Conservation (phyloP, 2,329 filamentous ascomycete genomes). For the Sarocladiaceae sp. region DNA sequence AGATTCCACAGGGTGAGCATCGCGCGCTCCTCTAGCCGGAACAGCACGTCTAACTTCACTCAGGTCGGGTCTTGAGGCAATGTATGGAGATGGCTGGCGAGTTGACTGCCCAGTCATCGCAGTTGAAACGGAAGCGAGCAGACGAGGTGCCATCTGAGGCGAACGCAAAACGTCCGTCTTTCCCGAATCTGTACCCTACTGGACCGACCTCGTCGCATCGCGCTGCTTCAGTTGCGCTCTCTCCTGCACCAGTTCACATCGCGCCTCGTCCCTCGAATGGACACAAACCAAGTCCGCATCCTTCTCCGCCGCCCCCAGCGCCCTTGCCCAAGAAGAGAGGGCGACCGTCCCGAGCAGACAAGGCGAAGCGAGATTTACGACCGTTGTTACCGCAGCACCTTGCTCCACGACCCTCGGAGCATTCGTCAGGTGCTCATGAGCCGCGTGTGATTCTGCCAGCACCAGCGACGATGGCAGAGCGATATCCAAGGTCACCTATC, state of each 20-base stretch:
- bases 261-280: slow-evolving; percentile 18
- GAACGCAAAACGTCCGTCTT: slow-evolving; percentile 6
- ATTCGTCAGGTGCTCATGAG: slow-evolving; percentile 12
- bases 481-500: background rate
- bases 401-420: slow-evolving; percentile 21
- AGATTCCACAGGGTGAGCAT: slow-evolving; percentile 38
- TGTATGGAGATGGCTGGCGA: slow-evolving; percentile 34
- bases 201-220: slow-evolving; percentile 12
- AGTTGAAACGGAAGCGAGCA: slow-evolving; percentile 29
- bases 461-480: background rate
- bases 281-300: slow-evolving; percentile 9
- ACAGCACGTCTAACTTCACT: slow-evolving; percentile 1
- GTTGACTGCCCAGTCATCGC: slow-evolving; percentile 26
- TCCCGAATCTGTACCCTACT: background rate
- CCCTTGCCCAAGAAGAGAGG: slow-evolving; percentile 34
- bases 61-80: slow-evolving; percentile 42
- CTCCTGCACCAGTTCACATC: background rate
- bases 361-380: slow-evolving; percentile 24
- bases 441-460: slow-evolving; percentile 2
- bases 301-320: slow-evolving; percentile 10
- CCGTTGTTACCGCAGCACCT: slow-evolving; percentile 26
- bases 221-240: background rate
- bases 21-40: no score
- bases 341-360: slow-evolving; percentile 38
- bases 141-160: slow-evolving; percentile 26